Percentiles rank a stretch among this genome's conserved stretches.
These are phyloP conservation scores for Fusarium liriodendri DNA, from an alignment of 2,329 filamentous ascomycete species.

Conservation along the genomic window DNA sequence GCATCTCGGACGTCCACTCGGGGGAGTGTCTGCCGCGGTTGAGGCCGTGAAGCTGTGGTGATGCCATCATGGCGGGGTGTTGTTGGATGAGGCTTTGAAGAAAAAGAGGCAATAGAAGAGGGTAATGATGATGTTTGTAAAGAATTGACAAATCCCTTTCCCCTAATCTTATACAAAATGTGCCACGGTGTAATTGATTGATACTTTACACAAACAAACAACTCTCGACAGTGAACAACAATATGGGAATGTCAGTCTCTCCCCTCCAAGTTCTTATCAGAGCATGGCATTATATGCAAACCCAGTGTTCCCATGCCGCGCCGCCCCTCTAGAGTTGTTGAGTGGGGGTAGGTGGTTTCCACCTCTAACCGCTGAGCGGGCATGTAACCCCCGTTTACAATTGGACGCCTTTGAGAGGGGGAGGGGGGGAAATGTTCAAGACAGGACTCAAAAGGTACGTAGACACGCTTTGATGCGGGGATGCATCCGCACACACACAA, in stretches of 20 bases:
- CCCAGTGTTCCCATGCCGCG: neutral
- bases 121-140: neutral
- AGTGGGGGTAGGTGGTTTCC: neutral
- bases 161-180: neutral
- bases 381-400: neutral
- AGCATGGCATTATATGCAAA: neutral
- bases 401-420: neutral
- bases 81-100: neutral
- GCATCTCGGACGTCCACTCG: slow-evolving; percentile 62
- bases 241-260: neutral
- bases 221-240: neutral
- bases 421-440: neutral
- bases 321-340: neutral
- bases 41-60: slow-evolving; percentile 49
- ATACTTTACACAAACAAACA: neutral
- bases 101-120: neutral
- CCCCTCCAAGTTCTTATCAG: neutral
- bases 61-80: slow-evolving; percentile 17
- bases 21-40: slow-evolving; percentile 42
- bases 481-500: neutral
- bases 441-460: neutral
- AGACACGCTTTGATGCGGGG: neutral
- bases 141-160: neutral
- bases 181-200: neutral
- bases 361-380: neutral